A percentile compares a stretch with the other conserved stretches of the same genome.
These are phyloP conservation scores for Eucommia ulmoides DNA, from an alignment of 257 asterid genomes.

Conservation along the genomic window DNA sequence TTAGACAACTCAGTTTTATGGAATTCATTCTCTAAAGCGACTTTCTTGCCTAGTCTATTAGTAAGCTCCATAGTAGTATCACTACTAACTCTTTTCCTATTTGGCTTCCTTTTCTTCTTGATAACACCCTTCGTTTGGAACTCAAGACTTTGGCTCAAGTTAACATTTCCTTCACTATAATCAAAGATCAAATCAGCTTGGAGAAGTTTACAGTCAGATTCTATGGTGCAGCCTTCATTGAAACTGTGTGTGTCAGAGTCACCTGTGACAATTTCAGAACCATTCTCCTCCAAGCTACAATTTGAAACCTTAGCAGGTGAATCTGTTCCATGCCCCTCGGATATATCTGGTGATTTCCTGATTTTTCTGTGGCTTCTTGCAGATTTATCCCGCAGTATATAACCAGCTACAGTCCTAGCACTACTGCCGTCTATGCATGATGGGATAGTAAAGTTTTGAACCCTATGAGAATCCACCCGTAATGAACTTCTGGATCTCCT, in stretches of 20 bases:
- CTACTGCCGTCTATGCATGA: slow-evolving; percentile 20
- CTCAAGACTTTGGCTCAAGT: slow-evolving; percentile 47
- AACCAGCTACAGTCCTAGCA: slow-evolving; percentile 22
- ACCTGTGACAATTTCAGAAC: slow-evolving; percentile 45
- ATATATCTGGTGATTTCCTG: slow-evolving; percentile 43
- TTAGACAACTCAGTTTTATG: slow-evolving; percentile 25
- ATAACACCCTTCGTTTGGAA: slow-evolving; percentile 45
- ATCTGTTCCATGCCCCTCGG: slow-evolving; percentile 33
- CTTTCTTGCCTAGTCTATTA: slow-evolving; percentile 32
- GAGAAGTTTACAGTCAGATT: slow-evolving; percentile 33
- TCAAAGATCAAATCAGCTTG: slow-evolving; percentile 26
- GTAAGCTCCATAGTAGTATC: slow-evolving; percentile 29
- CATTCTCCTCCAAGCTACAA: slow-evolving; percentile 49
- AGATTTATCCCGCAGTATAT: slow-evolving; percentile 30
- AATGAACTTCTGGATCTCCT: slow-evolving; percentile 57
- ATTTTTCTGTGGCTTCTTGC: slow-evolving; percentile 54
- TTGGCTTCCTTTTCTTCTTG: slow-evolving; percentile 67
- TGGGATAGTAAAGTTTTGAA: slow-evolving; percentile 19
- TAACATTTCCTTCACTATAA: slow-evolving; percentile 31
- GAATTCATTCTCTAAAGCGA: slow-evolving; percentile 20
- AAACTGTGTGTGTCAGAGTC: slow-evolving; percentile 53
- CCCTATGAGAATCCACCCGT: slow-evolving; percentile 26
- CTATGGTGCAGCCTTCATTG: slow-evolving; percentile 48
- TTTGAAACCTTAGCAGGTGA: slow-evolving; percentile 45
- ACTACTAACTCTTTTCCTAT: slow-evolving; percentile 42